Conservation (phyloP, 78 protist species). For the Tieghemostelium lacteum region DNA sequence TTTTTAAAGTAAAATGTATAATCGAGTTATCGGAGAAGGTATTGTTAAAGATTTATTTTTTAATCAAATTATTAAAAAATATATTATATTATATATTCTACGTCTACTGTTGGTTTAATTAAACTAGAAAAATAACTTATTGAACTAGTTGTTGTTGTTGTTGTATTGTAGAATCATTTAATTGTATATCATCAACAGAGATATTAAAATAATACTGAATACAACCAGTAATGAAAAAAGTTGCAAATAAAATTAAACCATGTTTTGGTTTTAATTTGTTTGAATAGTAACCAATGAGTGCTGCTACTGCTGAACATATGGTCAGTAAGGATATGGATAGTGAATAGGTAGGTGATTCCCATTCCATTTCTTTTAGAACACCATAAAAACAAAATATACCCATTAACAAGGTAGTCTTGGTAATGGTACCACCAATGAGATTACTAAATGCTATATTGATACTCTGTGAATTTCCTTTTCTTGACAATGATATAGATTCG, state of each 20-base stretch:
- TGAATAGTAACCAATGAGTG: conserved; percentile 59
- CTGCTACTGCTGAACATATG: conserved; percentile 56
- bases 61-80: too few relatives aligned
- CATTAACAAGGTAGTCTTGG: conserved; percentile 84
- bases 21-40: too few relatives aligned
- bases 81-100: too few relatives aligned
- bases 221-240: conserved; percentile 36
- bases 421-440: conserved; percentile 87
- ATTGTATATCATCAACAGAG: not conserved
- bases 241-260: conserved; percentile 48
- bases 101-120: too few relatives aligned
- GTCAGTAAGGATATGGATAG: conserved; percentile 34
- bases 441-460: conserved; percentile 85
- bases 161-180: too few relatives aligned
- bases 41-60: too few relatives aligned
- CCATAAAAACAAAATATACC: conserved; percentile 86
- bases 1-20: too few relatives aligned
- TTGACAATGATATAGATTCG: conserved; percentile 72
- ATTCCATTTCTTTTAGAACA: conserved; percentile 60
- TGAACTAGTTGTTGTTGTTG: too few relatives aligned
- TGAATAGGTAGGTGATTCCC: conserved; percentile 84
- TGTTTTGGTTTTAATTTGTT: conserved; percentile 42
- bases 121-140: too few relatives aligned
- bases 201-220: conserved; percentile 68
- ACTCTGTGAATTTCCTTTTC: conserved; percentile 80